Percentiles rank a stretch among this genome's conserved stretches.
These are phyloP conservation scores for Lasiodiplodia sp. DNA, from an alignment of 2,329 filamentous ascomycete species.

Conservation along the genomic window DNA sequence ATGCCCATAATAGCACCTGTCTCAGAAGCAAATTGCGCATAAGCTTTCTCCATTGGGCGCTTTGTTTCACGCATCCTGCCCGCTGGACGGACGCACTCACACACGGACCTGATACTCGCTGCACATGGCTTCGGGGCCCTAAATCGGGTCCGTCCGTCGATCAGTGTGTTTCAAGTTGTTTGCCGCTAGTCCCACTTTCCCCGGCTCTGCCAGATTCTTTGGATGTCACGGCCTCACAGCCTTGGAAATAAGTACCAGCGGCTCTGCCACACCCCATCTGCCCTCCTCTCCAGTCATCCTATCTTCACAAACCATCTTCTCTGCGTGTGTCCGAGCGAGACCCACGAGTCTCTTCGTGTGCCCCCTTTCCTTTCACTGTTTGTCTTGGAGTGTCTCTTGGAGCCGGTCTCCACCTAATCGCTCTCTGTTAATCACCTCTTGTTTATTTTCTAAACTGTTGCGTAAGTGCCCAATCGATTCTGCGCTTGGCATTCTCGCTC, in stretches of 20 bases:
- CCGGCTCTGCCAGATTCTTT: slow-evolving; percentile 32
- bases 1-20: slow-evolving; percentile 28
- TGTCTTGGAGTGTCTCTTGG: slow-evolving; percentile 45
- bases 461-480: slow-evolving; percentile 38
- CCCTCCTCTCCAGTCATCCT: slow-evolving; percentile 40
- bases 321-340: slow-evolving; percentile 16
- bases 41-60: slow-evolving; percentile 16
- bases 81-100: slow-evolving; percentile 21
- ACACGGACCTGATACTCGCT: slow-evolving; percentile 28
- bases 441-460: slow-evolving; percentile 36
- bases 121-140: slow-evolving; percentile 28
- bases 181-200: slow-evolving; percentile 41
- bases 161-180: slow-evolving; percentile 48
- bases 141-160: slow-evolving; percentile 25
- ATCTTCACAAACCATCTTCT: slow-evolving; percentile 31
- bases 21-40: slow-evolving; percentile 27
- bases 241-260: slow-evolving; percentile 46
- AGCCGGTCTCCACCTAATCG: slow-evolving; percentile 55
- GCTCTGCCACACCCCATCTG: slow-evolving; percentile 46
- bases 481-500: not conserved
- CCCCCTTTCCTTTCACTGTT: slow-evolving; percentile 31
- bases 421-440: slow-evolving; percentile 46
- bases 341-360: slow-evolving; percentile 47
- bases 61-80: slow-evolving; percentile 23
- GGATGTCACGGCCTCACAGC: slow-evolving; percentile 39